These are phyloP conservation scores for Flaveria floridana DNA, from an alignment of 140 eudicot species.

Conservation along the genomic window DNA sequence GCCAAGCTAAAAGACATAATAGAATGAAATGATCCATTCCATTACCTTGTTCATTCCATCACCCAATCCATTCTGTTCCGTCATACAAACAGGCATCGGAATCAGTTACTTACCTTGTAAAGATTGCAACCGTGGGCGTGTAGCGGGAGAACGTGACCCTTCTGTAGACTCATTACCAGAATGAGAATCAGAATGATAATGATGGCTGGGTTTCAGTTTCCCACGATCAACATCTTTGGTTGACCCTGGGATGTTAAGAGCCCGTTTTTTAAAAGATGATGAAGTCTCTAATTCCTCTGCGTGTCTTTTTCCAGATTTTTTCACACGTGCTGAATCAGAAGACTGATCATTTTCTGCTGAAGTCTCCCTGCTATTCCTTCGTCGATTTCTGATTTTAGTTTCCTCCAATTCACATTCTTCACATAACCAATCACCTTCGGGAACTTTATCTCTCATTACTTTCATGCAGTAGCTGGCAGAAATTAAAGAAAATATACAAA, in stretches of 20 bases:
- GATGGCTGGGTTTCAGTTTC: slow-evolving; percentile 43
- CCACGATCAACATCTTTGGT: slow-evolving; percentile 53
- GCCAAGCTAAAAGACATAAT: background rate
- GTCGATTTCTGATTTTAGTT: slow-evolving; percentile 33
- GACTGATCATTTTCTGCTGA: slow-evolving; percentile 45
- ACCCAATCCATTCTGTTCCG: background rate
- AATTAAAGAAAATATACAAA: background rate
- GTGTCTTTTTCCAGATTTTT: slow-evolving; percentile 51
- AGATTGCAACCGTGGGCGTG: slow-evolving; percentile 46
- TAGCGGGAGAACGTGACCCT: slow-evolving; percentile 43
- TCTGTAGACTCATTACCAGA: slow-evolving; percentile 42
- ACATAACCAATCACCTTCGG: slow-evolving; percentile 94
- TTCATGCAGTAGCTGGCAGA: slow-evolving; percentile 77
- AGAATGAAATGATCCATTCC: background rate
- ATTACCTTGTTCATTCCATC: background rate
- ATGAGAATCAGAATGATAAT: slow-evolving; percentile 36
- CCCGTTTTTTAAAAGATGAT: slow-evolving; percentile 57
- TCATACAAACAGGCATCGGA: background rate
- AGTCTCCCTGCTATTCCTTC: slow-evolving; percentile 29
- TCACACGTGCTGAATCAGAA: slow-evolving; percentile 43
- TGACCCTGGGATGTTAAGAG: slow-evolving; percentile 45
- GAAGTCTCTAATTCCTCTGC: slow-evolving; percentile 68
- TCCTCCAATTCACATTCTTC: slow-evolving; percentile 68
- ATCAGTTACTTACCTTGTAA: slow-evolving; percentile 39
- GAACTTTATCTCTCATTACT: slow-evolving; percentile 61